phyloP scores from a whole-genome alignment of 2,329 filamentous ascomycete genomes.

The Beauveria brongniartii region DNA sequence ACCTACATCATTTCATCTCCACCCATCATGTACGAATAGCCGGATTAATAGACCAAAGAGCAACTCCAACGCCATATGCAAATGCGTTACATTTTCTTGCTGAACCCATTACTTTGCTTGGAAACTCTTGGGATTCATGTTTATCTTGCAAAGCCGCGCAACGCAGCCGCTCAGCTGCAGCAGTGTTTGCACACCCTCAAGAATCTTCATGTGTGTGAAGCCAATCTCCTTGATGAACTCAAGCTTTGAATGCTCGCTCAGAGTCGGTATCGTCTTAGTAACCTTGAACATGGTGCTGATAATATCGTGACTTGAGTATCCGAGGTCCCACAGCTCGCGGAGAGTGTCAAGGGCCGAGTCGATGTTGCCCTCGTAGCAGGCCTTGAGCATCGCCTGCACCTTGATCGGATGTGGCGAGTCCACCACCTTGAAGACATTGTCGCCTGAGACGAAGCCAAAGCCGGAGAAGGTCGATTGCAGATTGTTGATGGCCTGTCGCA shows the following conservation, averaged over 20 bases:
- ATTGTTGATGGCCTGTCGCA: conserved; percentile 99
- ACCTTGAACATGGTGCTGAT: conserved; percentile 99
- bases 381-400: conserved; percentile 97
- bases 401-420: conserved; percentile 97
- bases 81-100: conserved; percentile 14
- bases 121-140: conserved; percentile 89
- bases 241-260: conserved; percentile 91
- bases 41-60: conserved; percentile 8
- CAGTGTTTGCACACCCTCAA: conserved; percentile 95
- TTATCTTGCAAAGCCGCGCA: conserved; percentile 84
- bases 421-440: conserved; percentile 97
- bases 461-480: conserved; percentile 87
- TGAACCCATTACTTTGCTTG: conserved; percentile 29
- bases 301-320: conserved; percentile 98
- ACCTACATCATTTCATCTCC: not conserved
- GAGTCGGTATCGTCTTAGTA: conserved; percentile 85
- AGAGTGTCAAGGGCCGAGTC: conserved; percentile 79
- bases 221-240: conserved; percentile 99
- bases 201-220: conserved; percentile 97
- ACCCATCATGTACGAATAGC: conserved; percentile 8
- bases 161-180: conserved; percentile 91
- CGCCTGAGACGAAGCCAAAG: conserved; percentile 93
- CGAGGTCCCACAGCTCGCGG: conserved; percentile 86
- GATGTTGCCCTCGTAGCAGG: conserved; percentile 86
- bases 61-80: conserved; percentile 26